Base-by-base conservation (phyloP, 441 rosid genomes). In the Gossypium lobatum region DNA sequence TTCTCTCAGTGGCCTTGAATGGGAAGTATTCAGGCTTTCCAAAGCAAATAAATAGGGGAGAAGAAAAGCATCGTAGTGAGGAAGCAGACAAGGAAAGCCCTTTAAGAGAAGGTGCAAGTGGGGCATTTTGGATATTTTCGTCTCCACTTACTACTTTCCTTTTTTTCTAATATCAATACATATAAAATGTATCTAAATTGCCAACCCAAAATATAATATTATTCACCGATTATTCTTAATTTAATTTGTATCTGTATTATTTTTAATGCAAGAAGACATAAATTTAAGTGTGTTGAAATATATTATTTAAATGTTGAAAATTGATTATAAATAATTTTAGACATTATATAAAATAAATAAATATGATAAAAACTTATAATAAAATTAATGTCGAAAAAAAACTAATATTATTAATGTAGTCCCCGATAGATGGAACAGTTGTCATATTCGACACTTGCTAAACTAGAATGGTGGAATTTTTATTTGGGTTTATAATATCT, bases 201-300 rank as follows among this genome's bases (percentile, higher is more conserved):
- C 34, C 6, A 31, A 31, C 34, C 34, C 34, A 31, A 31, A 4
- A 31, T 31, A 0, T 31, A 31, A 4, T 4, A 31, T 31, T 4
- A 31, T 31, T 4, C 6, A 4, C 1, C 0, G 0, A 31, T 31
- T 4, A 31, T 4, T 31, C 0, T 31, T 31, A 4, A 31, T 1
- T 31, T 4, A 28, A 31, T n/a, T n/a, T 3, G 1, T 3, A 28
- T 28, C 5, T 0, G 0, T 28, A 4, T 28, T 28, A 28, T 28
- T 28, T 0, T 28, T 28, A 0, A 28, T 0, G 1, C 0, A 4
- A 0, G 0, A 28, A 28, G 0, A 28, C 0, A 28, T 26, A 0
- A 26, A 26, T 26, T 26, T 26, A 0, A 26, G 0, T 26, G 0
- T 26, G 3, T 28, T 28, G 0, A 28, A 28, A 28, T 0, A 3